phyloP scores from a whole-genome alignment of 345 rosid species.

The Carallia pectinifolia region DNA sequence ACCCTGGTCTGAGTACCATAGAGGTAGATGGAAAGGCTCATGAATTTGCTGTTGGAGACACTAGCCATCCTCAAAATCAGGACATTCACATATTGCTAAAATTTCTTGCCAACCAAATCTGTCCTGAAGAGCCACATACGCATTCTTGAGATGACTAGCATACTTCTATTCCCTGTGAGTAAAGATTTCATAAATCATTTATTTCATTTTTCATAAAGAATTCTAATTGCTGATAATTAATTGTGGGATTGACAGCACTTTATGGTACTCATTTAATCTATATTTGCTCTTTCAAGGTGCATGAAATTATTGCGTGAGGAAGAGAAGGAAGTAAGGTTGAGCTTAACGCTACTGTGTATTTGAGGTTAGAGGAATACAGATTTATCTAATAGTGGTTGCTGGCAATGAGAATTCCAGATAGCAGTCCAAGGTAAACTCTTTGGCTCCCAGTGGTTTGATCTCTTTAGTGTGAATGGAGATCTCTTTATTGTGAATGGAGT shows the following conservation, averaged over 20 bases:
- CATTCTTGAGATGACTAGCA: conserved; percentile 1
- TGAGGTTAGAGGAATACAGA: neutral
- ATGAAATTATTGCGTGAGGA: too few species aligned
- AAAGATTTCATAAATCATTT: neutral
- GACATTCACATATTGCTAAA: conserved; percentile 11
- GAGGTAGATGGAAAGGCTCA: conserved; percentile 21
- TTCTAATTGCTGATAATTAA: too few species aligned
- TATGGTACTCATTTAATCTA: too few species aligned
- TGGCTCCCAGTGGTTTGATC: neutral
- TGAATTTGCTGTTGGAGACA: conserved; percentile 19
- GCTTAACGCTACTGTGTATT: neutral
- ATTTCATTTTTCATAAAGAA: neutral
- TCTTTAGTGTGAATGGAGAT: neutral
- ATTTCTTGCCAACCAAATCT: conserved; percentile 11
- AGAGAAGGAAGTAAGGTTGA: neutral
- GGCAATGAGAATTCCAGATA: neutral
- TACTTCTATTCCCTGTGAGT: neutral
- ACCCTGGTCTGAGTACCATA: conserved; percentile 34
- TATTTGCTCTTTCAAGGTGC: too few species aligned
- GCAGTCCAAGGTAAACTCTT: neutral
- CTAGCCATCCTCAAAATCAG: conserved; percentile 15
- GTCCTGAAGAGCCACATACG: conserved; percentile 8
- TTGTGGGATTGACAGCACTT: too few species aligned
- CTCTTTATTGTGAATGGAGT: neutral
- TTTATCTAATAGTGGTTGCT: neutral